These are phyloP conservation scores for Blepharisma undulans DNA, from an alignment of 169 alveolate species.

Conservation along the genomic window DNA sequence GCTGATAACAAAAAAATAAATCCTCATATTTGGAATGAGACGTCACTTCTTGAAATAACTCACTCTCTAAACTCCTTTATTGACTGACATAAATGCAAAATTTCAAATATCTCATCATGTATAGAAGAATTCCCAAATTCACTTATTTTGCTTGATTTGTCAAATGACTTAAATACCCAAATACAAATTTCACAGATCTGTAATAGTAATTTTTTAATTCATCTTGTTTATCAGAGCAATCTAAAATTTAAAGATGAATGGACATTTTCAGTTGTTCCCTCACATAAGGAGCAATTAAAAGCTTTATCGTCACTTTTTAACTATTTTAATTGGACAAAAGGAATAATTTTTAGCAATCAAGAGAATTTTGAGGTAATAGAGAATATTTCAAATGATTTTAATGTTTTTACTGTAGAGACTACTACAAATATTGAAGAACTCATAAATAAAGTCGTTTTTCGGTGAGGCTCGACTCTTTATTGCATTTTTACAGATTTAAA, in stretches of 20 bases:
- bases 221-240: neutral
- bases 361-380: neutral
- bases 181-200: neutral
- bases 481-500: no score
- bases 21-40: neutral
- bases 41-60: neutral
- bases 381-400: neutral
- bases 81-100: neutral
- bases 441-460: neutral
- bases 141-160: neutral
- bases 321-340: neutral
- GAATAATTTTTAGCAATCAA: neutral
- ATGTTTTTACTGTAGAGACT: neutral
- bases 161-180: neutral
- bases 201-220: neutral
- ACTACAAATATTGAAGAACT: neutral
- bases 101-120: neutral
- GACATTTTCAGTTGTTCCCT: neutral
- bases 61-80: neutral
- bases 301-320: neutral
- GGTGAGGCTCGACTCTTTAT: neutral
- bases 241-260: neutral
- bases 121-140: neutral
- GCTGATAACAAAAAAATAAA: neutral
- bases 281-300: neutral